Evolutionary conservation across 1,284 basidiomycete genomes (phyloP).

Genomic region (Ganoderma lingzhi): DNA sequence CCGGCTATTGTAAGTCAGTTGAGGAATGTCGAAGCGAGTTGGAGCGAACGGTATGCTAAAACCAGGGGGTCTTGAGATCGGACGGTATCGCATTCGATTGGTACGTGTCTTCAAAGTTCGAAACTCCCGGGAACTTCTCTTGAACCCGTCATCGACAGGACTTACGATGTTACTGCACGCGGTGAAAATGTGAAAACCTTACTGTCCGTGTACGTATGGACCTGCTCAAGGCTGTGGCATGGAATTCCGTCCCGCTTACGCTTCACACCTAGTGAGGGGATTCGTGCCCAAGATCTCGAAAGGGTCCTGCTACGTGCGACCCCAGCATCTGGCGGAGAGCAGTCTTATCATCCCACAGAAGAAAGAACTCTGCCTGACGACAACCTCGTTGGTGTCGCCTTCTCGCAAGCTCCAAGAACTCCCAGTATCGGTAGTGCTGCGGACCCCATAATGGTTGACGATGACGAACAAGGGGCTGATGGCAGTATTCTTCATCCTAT

Average conservation of each 20-base stretch:
- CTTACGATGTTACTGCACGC: slow-evolving; percentile 28
- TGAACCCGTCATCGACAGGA: slow-evolving; percentile 19
- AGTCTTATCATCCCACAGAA: slow-evolving; percentile 11
- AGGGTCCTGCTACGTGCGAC: slow-evolving; percentile 22
- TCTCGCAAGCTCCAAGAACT: not conserved
- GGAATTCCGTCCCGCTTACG: not conserved
- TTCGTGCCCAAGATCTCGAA: slow-evolving; percentile 23
- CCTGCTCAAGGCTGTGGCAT: not conserved
- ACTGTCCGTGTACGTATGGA: slow-evolving; percentile 30
- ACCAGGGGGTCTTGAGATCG: slow-evolving; percentile 20
- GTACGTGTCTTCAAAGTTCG: slow-evolving; percentile 21
- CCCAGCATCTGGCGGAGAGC: not conserved
- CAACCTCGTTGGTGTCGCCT: not conserved
- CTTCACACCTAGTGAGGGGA: slow-evolving; percentile 22
- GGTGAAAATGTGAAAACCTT: slow-evolving; percentile 25
- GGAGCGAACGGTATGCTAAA: slow-evolving; percentile 9
- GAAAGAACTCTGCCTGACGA: not conserved
- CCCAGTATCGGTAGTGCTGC: slow-evolving; percentile 17
- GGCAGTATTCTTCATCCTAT: not conserved
- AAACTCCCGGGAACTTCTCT: not conserved
- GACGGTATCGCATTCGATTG: slow-evolving; percentile 36
- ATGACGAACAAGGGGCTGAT: slow-evolving; percentile 17
- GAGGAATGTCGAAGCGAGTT: not conserved
- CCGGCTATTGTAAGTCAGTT: slow-evolving; percentile 31
- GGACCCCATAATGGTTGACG: slow-evolving; percentile 32